A percentile compares a stretch with the other conserved stretches of the same genome.
phyloP scores from a whole-genome alignment of 2,329 filamentous ascomycete species.

The Aureobasidium sp. region DNA sequence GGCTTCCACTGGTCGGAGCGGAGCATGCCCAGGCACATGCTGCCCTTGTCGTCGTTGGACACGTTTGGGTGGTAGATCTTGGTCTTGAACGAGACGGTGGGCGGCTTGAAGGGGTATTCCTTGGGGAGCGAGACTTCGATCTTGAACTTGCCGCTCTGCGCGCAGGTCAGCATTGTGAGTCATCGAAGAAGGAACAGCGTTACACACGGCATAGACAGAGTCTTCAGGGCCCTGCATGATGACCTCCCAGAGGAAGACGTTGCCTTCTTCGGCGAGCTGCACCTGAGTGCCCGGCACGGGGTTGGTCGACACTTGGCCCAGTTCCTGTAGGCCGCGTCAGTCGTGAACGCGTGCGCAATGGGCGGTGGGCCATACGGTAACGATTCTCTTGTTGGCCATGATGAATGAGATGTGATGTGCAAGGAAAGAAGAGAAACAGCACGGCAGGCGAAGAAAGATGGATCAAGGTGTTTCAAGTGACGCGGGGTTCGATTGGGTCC shows the following conservation, averaged over 20 bases:
- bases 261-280: conserved; percentile 51
- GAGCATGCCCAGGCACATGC: conserved; percentile 77
- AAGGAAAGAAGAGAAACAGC: neutral
- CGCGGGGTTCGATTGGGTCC: neutral
- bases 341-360: neutral
- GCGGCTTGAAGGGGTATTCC: conserved; percentile 87
- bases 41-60: conserved; percentile 75
- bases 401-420: conserved; percentile 16
- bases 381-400: conserved; percentile 36
- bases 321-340: conserved; percentile 42
- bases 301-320: conserved; percentile 47
- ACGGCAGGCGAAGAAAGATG: neutral
- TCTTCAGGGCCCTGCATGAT: conserved; percentile 56
- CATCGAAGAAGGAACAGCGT: neutral
- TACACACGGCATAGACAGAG: conserved; percentile 55
- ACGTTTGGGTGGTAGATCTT: conserved; percentile 96
- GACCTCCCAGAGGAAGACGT: conserved; percentile 62
- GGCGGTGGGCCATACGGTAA: conserved; percentile 31
- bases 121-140: conserved; percentile 63
- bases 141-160: conserved; percentile 62
- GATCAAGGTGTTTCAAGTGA: conserved; percentile 7
- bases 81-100: conserved; percentile 68
- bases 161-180: neutral
- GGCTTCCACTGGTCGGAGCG: conserved; percentile 90
- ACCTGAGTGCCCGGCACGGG: conserved; percentile 52